Evolutionary conservation across 805 yeast genomes (phyloP), one percentile per base, ranked within the genome.

Genomic region (Ogataea sp.): DNA sequence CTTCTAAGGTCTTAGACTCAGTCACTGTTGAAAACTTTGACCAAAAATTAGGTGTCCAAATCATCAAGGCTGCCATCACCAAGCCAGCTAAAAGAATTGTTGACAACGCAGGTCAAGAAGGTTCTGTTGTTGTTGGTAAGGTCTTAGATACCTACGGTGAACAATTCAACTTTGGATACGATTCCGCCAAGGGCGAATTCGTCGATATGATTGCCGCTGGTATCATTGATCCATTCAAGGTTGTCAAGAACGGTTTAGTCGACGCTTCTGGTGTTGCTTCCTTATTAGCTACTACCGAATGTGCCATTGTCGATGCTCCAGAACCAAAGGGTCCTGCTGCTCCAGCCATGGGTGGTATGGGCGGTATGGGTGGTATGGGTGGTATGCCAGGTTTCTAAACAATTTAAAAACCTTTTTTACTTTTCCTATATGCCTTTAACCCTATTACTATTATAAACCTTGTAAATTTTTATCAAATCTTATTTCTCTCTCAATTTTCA

Each of bases 221-320:
- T 74, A 90, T 93, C 68, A 87, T 90, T 56, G 98, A 93, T 67
- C 98, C 98, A 52, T 87, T 90, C 78, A 90, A 88, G 77, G 97
- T 90, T 51, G 96, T 93, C 44, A 86, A 93, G 73, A 80, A 86
- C 55, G 97, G 97, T 46, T 73, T 93, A 57, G 86, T 86, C 41
- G 97, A 93, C 58, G 97, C 98, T 45, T 76, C 95, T 37, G 96
- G 97, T 71, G 97, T 93, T 47, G 97, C 98, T 36, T 87, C 96
- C 24, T 73, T 93, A 62, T 75, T 93, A 63, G 97, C 97, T 48
- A 90, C 97, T 43, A 90, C 98, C 48, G 98, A 93, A 71, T 94
- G 96, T 64, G 97, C 97, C 47, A 86, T 93, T 57, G 96, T 88
- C 43, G 96, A 84, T 53, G 96, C 94, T 48, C 95, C 97, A 54